Conservation (phyloP, 805 yeast species). For the Cyberlindnera samutprakarnensis region DNA sequence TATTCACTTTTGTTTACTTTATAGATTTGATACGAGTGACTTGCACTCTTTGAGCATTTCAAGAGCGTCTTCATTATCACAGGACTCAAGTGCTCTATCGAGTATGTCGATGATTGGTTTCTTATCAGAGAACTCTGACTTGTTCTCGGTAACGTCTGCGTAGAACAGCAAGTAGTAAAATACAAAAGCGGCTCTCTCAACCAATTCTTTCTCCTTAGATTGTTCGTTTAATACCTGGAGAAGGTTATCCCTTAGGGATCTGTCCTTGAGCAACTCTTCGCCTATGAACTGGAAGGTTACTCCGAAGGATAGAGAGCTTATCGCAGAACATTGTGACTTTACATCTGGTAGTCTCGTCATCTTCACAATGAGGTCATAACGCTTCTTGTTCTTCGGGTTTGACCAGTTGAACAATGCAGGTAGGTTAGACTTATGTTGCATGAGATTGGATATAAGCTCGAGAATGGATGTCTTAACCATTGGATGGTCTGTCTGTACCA, state of each 20-base stretch:
- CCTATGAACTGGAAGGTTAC: constrained; percentile 29
- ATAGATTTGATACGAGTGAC: too few species aligned
- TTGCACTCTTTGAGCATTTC: not conserved
- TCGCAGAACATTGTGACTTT: constrained; percentile 35
- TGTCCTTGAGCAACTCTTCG: constrained; percentile 20
- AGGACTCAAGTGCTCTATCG: not conserved
- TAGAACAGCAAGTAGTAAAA: constrained; percentile 19
- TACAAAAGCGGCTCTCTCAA: constrained; percentile 27
- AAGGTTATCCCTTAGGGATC: constrained; percentile 21
- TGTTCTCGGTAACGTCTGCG: constrained; percentile 16
- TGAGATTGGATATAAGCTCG: constrained; percentile 58
- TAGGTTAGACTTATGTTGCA: constrained; percentile 31
- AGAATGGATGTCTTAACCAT: constrained; percentile 51
- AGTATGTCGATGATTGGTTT: not conserved
- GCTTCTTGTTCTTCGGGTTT: constrained; percentile 26
- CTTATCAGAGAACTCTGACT: not conserved
- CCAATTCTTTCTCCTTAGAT: constrained; percentile 21
- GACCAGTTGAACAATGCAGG: constrained; percentile 55
- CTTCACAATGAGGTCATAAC: constrained; percentile 35
- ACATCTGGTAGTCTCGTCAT: constrained; percentile 30
- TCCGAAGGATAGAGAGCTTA: constrained; percentile 29
- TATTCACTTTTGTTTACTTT: too few species aligned
- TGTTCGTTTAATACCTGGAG: constrained; percentile 22
- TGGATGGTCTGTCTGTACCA: constrained; percentile 35
- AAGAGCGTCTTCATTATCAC: not conserved